A percentile compares a stretch with the other conserved stretches of the same genome.
These are phyloP conservation scores for Stygiomarasmius scandens DNA, from an alignment of 1,284 basidiomycete species.

Conservation along the genomic window DNA sequence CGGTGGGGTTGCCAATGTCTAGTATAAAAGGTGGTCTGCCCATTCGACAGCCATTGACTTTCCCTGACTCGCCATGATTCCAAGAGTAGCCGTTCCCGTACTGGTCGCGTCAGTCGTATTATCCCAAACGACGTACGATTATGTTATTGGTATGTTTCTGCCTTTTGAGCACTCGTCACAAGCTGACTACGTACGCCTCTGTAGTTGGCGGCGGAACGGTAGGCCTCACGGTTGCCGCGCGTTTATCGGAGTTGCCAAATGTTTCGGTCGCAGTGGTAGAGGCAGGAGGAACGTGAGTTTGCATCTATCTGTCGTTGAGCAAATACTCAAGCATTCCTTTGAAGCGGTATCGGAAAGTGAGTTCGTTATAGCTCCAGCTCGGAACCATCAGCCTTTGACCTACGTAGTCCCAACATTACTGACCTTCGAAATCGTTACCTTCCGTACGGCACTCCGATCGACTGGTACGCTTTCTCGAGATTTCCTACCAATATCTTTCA, in stretches of 20 bases:
- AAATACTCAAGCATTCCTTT: not conserved
- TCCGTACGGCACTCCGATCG: not conserved
- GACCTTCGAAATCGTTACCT: slow-evolving; percentile 3
- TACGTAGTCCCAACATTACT: slow-evolving; percentile 4
- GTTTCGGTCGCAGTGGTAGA: slow-evolving; percentile 13
- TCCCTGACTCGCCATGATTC: no score
- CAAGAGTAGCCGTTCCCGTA: not conserved
- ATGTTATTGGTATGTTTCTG: not conserved
- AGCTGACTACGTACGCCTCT: not conserved
- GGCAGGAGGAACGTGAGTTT: slow-evolving; percentile 10
- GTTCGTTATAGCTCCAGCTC: not conserved
- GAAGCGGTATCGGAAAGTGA: slow-evolving; percentile 5
- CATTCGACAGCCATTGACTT: no score
- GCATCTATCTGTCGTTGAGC: not conserved
- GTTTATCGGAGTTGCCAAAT: slow-evolving; percentile 11
- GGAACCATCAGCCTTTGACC: no score
- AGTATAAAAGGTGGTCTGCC: no score
- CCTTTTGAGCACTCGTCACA: no score
- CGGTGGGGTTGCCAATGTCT: no score
- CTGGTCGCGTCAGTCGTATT: not conserved
- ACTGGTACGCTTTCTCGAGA: not conserved
- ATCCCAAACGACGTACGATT: not conserved
- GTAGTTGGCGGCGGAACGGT: slow-evolving; percentile 12
- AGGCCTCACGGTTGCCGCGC: slow-evolving; percentile 13
- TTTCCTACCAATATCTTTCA: not conserved